Percentiles rank a stretch among this genome's conserved stretches.
These are phyloP conservation scores for Kwoniella europaea DNA, from an alignment of 768 basidiomycete species.

Conservation along the genomic window DNA sequence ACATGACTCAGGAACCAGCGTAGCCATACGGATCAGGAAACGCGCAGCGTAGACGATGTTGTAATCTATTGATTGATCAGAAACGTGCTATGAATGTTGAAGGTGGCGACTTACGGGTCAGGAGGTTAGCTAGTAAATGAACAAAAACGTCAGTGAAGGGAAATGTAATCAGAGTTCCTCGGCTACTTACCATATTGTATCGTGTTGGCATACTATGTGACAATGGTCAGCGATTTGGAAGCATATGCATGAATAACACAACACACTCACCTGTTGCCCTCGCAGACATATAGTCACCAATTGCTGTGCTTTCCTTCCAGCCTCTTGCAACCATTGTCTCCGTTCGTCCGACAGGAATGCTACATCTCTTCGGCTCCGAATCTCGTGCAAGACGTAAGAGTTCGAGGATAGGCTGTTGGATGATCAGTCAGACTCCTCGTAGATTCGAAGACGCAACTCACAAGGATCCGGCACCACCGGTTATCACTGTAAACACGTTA, in stretches of 20 bases:
- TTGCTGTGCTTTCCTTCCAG: conserved; percentile 36
- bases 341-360: conserved; percentile 38
- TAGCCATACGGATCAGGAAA: conserved; percentile 48
- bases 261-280: conserved; percentile 30
- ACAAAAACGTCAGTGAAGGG: background rate
- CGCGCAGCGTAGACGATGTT: conserved; percentile 43
- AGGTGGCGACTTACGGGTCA: conserved; percentile 29
- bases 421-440: background rate
- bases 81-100: background rate
- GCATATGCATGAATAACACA: background rate
- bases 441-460: conserved; percentile 15
- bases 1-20: conserved; percentile 40
- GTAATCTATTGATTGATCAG: conserved; percentile 11
- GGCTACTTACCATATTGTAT: conserved; percentile 39
- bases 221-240: background rate
- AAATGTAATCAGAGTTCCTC: too few relatives aligned
- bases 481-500: conserved; percentile 37
- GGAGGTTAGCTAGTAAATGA: conserved; percentile 33
- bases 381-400: conserved; percentile 43
- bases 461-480: conserved; percentile 30
- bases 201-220: conserved; percentile 35
- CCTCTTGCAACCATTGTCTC: conserved; percentile 35
- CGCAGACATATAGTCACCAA: conserved; percentile 36
- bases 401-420: conserved; percentile 35
- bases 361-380: conserved; percentile 40